phyloP scores from a whole-genome alignment of 805 yeast species.

The Pichia nanzhaoensis region DNA sequence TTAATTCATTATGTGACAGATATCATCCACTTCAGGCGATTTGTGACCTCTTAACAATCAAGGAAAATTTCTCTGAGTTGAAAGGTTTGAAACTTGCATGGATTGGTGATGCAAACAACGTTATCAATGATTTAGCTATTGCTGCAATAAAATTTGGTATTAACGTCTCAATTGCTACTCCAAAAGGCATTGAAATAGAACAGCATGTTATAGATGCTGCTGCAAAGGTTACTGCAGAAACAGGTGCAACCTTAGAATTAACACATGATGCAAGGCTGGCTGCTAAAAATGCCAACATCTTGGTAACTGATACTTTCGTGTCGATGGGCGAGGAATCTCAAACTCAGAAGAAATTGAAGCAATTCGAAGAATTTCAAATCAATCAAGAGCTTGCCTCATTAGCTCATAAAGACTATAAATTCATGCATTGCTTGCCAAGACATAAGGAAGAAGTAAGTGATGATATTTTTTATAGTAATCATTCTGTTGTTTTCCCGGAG shows the following conservation, averaged over 20 bases:
- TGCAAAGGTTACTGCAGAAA: conserved; percentile 40
- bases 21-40: conserved; percentile 96
- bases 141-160: conserved; percentile 85
- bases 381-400: conserved; percentile 60
- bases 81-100: conserved; percentile 75
- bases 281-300: conserved; percentile 62
- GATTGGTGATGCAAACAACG: conserved; percentile 97
- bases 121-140: conserved; percentile 84
- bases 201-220: conserved; percentile 49
- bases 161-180: conserved; percentile 77
- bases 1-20: conserved; percentile 87
- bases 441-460: conserved; percentile 92
- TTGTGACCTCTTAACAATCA: conserved; percentile 80
- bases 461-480: conserved; percentile 79
- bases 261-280: conserved; percentile 74
- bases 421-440: conserved; percentile 98
- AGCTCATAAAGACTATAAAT: conserved; percentile 67
- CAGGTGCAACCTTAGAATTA: conserved; percentile 47
- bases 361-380: conserved; percentile 84
- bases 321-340: conserved; percentile 97
- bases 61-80: conserved; percentile 60
- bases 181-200: conserved; percentile 63
- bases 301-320: conserved; percentile 95
- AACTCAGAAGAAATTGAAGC: conserved; percentile 60
- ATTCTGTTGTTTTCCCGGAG: conserved; percentile 86